Evolutionary conservation across 345 rosid species (phyloP).

Genomic region (Barbarea vulgaris): DNA sequence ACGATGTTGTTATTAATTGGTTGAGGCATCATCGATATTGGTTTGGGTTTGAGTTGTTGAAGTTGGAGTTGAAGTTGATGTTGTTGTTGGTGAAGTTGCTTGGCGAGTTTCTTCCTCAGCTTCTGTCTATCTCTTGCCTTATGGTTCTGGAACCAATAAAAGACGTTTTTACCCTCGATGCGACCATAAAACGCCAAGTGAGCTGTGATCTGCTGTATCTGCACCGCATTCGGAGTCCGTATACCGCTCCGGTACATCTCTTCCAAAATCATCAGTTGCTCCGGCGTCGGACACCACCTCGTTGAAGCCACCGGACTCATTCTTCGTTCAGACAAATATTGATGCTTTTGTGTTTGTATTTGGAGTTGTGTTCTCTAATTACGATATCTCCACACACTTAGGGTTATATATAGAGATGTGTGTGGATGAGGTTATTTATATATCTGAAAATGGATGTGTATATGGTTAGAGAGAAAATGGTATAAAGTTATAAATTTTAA

Average conservation of each 20-base stretch:
- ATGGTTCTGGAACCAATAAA: conserved; percentile 97
- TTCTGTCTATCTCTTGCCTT: conserved; percentile 92
- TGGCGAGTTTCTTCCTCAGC: conserved; percentile 71
- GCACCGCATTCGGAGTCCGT: conserved; percentile 81
- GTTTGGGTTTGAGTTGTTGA: conserved; percentile 40
- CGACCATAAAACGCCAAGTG: conserved; percentile 75
- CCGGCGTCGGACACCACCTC: conserved; percentile 98
- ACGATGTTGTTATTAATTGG: conserved; percentile 31
- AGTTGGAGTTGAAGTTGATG: conserved; percentile 44
- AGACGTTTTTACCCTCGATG: conserved; percentile 93
- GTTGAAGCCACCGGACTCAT: conserved; percentile 77
- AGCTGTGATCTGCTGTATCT: conserved; percentile 83
- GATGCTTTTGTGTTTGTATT: neutral
- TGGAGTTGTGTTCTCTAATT: neutral
- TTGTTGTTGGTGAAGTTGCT: conserved; percentile 69
- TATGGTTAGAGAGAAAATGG: conserved; percentile 25
- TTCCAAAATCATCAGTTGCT: conserved; percentile 87
- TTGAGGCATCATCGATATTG: conserved; percentile 26
- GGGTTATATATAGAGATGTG: conserved; percentile 3
- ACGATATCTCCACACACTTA: conserved; percentile 2
- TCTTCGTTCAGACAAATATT: conserved; percentile 6
- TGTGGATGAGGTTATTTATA: conserved; percentile 36
- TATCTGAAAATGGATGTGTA: conserved; percentile 16
- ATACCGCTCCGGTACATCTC: conserved; percentile 84
- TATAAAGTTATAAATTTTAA: neutral